Evolutionary conservation across 2,329 filamentous ascomycete species (phyloP).

Genomic region (Colletotrichum cereale): DNA sequence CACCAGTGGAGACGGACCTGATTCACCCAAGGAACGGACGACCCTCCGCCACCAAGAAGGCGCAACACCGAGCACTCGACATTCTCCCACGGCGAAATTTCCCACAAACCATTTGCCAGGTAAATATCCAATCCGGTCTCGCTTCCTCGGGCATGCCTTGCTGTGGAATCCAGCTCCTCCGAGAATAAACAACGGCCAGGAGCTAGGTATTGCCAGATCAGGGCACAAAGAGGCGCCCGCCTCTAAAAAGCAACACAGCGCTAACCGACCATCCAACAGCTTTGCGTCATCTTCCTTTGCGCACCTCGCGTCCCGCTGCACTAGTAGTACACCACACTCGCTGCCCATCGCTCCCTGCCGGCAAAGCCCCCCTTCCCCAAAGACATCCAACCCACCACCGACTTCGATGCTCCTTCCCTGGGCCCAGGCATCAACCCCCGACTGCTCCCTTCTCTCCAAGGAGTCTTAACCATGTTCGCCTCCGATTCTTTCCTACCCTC

Average conservation of each 20-base stretch:
- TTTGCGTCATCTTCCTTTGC: constrained; percentile 35
- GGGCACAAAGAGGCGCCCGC: constrained; percentile 10
- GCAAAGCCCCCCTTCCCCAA: constrained; percentile 8
- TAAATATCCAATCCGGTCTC: constrained; percentile 1
- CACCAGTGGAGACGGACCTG: constrained; percentile 25
- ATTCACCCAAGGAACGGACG: constrained; percentile 35
- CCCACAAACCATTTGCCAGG: neutral
- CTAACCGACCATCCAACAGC: constrained; percentile 36
- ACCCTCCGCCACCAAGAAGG: constrained; percentile 25
- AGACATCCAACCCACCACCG: constrained; percentile 25
- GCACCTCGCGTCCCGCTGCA: constrained; percentile 1
- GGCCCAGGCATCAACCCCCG: constrained; percentile 2
- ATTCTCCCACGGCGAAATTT: neutral
- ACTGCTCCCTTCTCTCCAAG: constrained; percentile 14
- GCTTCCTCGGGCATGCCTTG: constrained; percentile 4
- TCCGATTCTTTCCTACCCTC: constrained; percentile 59
- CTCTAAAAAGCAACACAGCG: constrained; percentile 26
- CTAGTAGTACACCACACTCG: neutral
- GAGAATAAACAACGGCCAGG: neutral
- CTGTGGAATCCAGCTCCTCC: constrained; percentile 8
- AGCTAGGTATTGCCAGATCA: constrained; percentile 9
- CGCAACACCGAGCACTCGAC: constrained; percentile 12
- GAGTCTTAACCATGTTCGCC: constrained; percentile 55
- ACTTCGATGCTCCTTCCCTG: constrained; percentile 28
- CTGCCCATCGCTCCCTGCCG: constrained; percentile 20